Evolutionary conservation across 768 basidiomycete species (phyloP).

Genomic region (Naganishia kalamii): DNA sequence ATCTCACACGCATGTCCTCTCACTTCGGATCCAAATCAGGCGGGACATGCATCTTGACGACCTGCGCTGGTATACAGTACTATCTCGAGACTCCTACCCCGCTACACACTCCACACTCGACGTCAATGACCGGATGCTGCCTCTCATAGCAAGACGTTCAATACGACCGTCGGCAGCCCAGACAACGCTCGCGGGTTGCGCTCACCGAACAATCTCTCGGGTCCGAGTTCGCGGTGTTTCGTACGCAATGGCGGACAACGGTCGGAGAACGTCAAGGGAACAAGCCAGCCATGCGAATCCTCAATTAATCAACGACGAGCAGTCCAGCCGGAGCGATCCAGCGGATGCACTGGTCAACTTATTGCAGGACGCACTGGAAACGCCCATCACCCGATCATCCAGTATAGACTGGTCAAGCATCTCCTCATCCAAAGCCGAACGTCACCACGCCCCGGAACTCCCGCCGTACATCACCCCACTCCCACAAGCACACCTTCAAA

Average conservation of each 20-base stretch:
- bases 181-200: not conserved
- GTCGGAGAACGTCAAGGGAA: too few species aligned
- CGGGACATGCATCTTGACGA: too few species aligned
- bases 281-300: not conserved
- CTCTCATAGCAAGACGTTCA: slow-evolving; percentile 14
- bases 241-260: not conserved
- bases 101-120: not conserved
- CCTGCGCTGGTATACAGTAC: not conserved
- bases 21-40: too few species aligned
- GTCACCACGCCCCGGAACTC: not conserved
- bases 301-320: not conserved
- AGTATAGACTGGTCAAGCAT: slow-evolving; percentile 10
- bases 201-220: not conserved
- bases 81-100: not conserved
- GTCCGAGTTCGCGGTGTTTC: not conserved
- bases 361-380: slow-evolving; percentile 10
- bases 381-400: not conserved
- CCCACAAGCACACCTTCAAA: slow-evolving; percentile 9
- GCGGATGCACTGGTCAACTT: not conserved
- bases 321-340: not conserved
- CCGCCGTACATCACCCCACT: slow-evolving; percentile 5
- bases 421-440: not conserved
- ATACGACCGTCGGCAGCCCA: not conserved
- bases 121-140: slow-evolving; percentile 7
- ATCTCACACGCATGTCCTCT: too few species aligned